These are phyloP conservation scores for Cercospora sesami DNA, from an alignment of 2,329 filamentous ascomycete genomes.

Conservation along the genomic window DNA sequence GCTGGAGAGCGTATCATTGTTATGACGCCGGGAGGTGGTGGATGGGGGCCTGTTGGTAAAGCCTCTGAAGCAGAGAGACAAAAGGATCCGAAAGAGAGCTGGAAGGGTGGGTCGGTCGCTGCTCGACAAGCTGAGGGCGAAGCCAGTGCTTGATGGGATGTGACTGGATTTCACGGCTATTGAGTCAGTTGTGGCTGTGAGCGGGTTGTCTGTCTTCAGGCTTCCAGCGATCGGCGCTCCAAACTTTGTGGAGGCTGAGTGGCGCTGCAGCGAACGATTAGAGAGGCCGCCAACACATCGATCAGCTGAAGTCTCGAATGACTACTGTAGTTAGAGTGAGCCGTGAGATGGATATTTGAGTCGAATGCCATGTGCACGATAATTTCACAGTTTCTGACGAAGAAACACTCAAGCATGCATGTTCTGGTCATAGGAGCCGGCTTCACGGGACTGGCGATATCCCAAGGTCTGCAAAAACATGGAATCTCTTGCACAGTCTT, in stretches of 20 bases:
- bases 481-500: not conserved
- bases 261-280: not conserved
- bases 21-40: slow-evolving; percentile 75
- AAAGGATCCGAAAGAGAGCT: slow-evolving; percentile 60
- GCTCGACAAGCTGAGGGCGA: slow-evolving; percentile 56
- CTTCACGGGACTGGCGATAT: not conserved
- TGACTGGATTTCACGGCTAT: not conserved
- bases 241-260: not conserved
- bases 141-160: slow-evolving; percentile 40
- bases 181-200: not conserved
- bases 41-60: slow-evolving; percentile 66
- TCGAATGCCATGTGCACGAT: not conserved
- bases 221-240: not conserved
- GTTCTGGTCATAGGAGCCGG: not conserved
- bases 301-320: not conserved
- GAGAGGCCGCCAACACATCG: not conserved
- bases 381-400: not conserved
- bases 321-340: not conserved
- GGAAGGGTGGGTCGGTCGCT: slow-evolving; percentile 62
- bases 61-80: slow-evolving; percentile 49
- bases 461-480: not conserved
- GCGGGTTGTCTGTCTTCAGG: not conserved
- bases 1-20: slow-evolving; percentile 76
- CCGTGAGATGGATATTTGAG: not conserved
- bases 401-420: not conserved